Evolutionary conservation across 176 grass and related monocot species (phyloP).

Genomic region (Oryza nivara): DNA sequence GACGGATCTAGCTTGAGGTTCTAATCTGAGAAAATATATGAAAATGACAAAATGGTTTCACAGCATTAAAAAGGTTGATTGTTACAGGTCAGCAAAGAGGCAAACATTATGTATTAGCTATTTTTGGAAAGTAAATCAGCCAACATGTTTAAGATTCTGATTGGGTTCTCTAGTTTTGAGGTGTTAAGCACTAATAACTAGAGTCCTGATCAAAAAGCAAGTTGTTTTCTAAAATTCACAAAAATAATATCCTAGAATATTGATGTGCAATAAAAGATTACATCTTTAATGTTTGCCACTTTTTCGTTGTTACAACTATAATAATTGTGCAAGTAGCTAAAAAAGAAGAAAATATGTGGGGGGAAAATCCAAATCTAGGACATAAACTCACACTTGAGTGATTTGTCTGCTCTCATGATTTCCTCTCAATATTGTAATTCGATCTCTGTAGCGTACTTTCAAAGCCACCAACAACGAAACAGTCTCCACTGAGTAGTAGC

Average conservation of each 20-base stretch:
- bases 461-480: conserved; percentile 87
- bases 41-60: conserved; percentile 8
- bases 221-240: background rate
- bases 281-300: background rate
- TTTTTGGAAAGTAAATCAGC: background rate
- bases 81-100: background rate
- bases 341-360: conserved; percentile 10
- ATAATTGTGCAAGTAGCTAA: background rate
- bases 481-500: conserved; percentile 95
- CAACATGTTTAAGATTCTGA: background rate
- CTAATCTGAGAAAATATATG: conserved; percentile 4
- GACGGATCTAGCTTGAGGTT: background rate
- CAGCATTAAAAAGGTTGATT: background rate
- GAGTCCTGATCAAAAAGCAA: background rate
- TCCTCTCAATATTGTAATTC: conserved; percentile 98
- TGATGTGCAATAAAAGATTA: background rate
- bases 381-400: conserved; percentile 89
- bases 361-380: conserved; percentile 4
- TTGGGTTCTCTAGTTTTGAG: background rate
- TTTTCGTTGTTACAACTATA: background rate
- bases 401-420: conserved; percentile 99
- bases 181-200: background rate
- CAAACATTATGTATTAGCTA: background rate
- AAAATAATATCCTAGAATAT: background rate
- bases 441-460: conserved; percentile 95